phyloP scores from a whole-genome alignment of 2,329 filamentous ascomycete species.

The Tolypocladium nubicola region DNA sequence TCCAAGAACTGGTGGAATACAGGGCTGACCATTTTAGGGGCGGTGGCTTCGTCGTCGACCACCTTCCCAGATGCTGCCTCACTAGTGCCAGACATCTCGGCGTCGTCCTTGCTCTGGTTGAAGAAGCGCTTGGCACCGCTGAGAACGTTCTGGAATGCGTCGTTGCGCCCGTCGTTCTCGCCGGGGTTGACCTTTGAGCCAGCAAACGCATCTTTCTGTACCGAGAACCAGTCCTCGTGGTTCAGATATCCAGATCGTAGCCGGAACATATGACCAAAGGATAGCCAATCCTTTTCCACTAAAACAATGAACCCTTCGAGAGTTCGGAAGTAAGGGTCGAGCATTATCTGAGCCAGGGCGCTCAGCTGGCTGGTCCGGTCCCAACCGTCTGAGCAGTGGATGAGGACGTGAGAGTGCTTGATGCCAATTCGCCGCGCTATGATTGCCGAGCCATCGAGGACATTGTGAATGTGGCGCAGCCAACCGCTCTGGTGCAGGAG shows the following conservation, averaged over 20 bases:
- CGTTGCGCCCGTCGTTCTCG: conserved; percentile 50
- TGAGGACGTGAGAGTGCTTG: conserved; percentile 86
- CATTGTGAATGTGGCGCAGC: conserved; percentile 77
- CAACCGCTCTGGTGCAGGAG: conserved; percentile 75
- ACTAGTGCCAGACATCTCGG: conserved; percentile 46
- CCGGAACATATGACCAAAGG: conserved; percentile 96
- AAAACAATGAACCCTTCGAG: conserved; percentile 90
- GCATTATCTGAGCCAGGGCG: conserved; percentile 80
- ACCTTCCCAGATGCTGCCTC: conserved; percentile 28
- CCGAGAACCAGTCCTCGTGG: conserved; percentile 87
- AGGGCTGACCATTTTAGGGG: conserved; percentile 83
- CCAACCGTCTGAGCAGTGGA: conserved; percentile 98
- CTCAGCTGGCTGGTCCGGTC: conserved; percentile 93
- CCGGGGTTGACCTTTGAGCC: conserved; percentile 52
- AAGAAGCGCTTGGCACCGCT: conserved; percentile 88
- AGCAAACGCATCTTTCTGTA: conserved; percentile 70
- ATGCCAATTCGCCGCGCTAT: conserved; percentile 85
- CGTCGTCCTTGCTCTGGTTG: conserved; percentile 52
- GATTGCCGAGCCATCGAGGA: conserved; percentile 74
- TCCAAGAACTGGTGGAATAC: conserved; percentile 98
- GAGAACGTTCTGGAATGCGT: conserved; percentile 77
- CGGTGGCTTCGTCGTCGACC: conserved; percentile 56
- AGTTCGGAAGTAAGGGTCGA: conserved; percentile 92
- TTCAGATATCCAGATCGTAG: conserved; percentile 80
- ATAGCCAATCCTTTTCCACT: conserved; percentile 95